These are phyloP conservation scores for Sporothrix dimorphospora DNA, from an alignment of 2,329 filamentous ascomycete genomes.

Conservation along the genomic window DNA sequence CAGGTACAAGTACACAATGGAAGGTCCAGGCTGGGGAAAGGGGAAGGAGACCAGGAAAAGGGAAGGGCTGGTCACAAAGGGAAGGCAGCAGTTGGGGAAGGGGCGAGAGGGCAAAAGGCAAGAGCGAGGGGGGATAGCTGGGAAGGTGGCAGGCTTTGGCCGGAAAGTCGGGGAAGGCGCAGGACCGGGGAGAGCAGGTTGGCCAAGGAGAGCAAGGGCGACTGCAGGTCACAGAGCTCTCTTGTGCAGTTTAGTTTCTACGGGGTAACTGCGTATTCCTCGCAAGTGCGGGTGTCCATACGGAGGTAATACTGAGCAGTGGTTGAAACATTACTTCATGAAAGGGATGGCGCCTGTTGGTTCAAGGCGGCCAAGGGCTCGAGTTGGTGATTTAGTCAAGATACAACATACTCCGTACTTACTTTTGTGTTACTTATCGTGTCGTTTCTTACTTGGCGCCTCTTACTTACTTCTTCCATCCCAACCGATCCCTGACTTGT, in stretches of 20 bases:
- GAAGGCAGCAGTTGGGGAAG: neutral
- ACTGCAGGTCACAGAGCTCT: conserved; percentile 9
- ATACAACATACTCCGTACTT: too few species aligned
- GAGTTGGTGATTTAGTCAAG: neutral
- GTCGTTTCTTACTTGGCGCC: neutral
- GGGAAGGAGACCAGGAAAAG: neutral
- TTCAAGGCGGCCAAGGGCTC: neutral
- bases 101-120: conserved; percentile 19
- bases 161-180: conserved; percentile 26
- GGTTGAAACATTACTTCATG: neutral
- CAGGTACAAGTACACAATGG: conserved; percentile 2
- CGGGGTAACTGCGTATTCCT: neutral
- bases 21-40: neutral
- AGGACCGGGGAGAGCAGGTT: neutral
- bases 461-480: neutral
- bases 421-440: too few species aligned
- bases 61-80: too few species aligned
- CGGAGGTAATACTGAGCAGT: too few species aligned
- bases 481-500: neutral
- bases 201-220: conserved; percentile 15
- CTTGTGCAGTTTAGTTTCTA: too few species aligned
- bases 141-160: neutral
- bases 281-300: too few species aligned
- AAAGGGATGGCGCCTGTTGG: neutral
- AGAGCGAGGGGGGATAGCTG: neutral